phyloP scores from a whole-genome alignment of 1,284 basidiomycete species.

The Ceratobasidium sp. region DNA sequence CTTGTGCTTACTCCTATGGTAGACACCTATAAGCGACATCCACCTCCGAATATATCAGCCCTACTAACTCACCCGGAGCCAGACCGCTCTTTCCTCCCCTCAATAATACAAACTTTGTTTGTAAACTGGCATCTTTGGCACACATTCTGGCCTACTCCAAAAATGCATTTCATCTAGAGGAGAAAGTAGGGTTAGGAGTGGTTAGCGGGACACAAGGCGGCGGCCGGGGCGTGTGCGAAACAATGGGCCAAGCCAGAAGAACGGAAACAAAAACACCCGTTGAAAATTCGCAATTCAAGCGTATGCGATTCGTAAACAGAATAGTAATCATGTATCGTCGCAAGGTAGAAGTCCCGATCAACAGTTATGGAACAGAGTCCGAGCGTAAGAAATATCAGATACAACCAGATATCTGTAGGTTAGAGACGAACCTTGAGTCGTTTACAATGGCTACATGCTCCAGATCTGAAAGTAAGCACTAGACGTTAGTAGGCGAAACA shows the following conservation, averaged over 20 bases:
- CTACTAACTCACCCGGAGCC: slow-evolving; percentile 77
- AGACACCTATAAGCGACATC: no score
- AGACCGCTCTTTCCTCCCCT: slow-evolving; percentile 80
- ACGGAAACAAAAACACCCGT: slow-evolving; percentile 13
- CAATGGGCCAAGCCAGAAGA: no score
- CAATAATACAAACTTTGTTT: slow-evolving; percentile 78
- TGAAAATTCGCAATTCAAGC: no score
- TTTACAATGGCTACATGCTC: slow-evolving; percentile 86
- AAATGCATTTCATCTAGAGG: slow-evolving; percentile 82
- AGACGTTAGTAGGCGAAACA: no score
- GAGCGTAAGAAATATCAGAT: slow-evolving; percentile 58
- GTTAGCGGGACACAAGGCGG: slow-evolving; percentile 20
- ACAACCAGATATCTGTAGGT: slow-evolving; percentile 67
- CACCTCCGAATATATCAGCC: neutral
- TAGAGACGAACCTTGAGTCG: slow-evolving; percentile 78
- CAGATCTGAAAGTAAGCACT: slow-evolving; percentile 65
- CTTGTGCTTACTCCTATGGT: slow-evolving; percentile 74
- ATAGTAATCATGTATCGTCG: neutral
- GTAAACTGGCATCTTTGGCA: slow-evolving; percentile 58
- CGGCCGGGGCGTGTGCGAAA: no score
- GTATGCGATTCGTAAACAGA: no score
- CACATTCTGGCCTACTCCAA: slow-evolving; percentile 76
- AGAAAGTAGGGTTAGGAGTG: neutral
- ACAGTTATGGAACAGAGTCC: neutral
- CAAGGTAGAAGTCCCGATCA: neutral